Percentiles rank a stretch among this genome's conserved stretches.
These are phyloP conservation scores for Magnaporthiopsis incrustans DNA, from an alignment of 2,329 filamentous ascomycete species.

Conservation along the genomic window DNA sequence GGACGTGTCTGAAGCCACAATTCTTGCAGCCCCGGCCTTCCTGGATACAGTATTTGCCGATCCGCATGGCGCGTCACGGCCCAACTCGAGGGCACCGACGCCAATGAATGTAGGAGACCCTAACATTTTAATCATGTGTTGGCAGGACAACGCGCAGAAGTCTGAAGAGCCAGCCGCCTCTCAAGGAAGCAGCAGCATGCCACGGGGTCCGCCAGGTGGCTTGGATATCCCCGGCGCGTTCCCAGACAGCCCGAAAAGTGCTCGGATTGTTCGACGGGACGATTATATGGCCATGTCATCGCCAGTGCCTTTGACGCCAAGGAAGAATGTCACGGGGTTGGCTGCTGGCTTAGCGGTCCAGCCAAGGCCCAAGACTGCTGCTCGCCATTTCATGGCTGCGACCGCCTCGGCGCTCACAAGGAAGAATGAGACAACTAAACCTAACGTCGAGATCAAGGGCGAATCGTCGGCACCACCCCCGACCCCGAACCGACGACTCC, in stretches of 20 bases:
- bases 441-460: conserved; percentile 31
- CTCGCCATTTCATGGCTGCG: conserved; percentile 34
- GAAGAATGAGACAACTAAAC: conserved; percentile 36
- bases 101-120: conserved; percentile 57
- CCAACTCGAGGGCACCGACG: conserved; percentile 58
- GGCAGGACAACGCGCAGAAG: conserved; percentile 25
- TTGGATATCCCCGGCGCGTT: conserved; percentile 14
- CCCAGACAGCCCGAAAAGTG: conserved; percentile 31
- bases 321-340: conserved; percentile 1
- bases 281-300: conserved; percentile 13
- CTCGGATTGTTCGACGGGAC: conserved; percentile 33
- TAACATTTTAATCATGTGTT: conserved; percentile 29
- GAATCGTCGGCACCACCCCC: conserved; percentile 41
- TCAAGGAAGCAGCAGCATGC: not conserved
- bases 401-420: conserved; percentile 38
- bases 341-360: conserved; percentile 3
- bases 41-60: conserved; percentile 74
- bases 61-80: conserved; percentile 43
- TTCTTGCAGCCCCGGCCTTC: conserved; percentile 68
- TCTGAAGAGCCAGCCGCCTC: not conserved
- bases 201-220: not conserved
- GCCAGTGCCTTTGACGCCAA: conserved; percentile 10
- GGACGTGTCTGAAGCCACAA: conserved; percentile 72
- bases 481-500: conserved; percentile 47
- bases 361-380: conserved; percentile 14